A percentile compares a stretch with the other conserved stretches of the same genome.
phyloP scores from a whole-genome alignment of 2,329 filamentous ascomycete genomes.

The Thermoascus crustaceus region DNA sequence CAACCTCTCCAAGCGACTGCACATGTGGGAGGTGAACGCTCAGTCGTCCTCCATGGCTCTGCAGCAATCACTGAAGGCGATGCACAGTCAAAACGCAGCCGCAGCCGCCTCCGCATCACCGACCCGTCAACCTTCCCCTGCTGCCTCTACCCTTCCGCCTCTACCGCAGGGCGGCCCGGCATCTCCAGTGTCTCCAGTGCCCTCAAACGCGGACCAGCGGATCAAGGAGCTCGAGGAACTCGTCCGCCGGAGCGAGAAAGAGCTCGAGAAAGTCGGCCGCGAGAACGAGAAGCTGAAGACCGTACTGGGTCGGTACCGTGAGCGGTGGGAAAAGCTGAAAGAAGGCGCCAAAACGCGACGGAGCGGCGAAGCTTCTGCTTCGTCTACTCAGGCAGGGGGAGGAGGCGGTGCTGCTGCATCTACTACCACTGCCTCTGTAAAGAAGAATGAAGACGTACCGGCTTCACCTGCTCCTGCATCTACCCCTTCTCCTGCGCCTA shows the following conservation, averaged over 20 bases:
- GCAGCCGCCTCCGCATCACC: slow-evolving; percentile 21
- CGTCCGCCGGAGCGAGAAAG: slow-evolving; percentile 48
- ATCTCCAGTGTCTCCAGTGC: slow-evolving; percentile 17
- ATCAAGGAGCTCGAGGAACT: slow-evolving; percentile 62
- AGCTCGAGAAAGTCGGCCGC: slow-evolving; percentile 54
- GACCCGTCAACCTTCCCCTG: no score
- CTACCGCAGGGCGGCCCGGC: slow-evolving; percentile 12
- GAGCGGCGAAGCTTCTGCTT: slow-evolving; percentile 6
- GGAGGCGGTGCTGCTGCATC: no score
- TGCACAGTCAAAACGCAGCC: slow-evolving; percentile 32
- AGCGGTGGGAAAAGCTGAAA: slow-evolving; percentile 62
- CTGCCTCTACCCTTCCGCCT: no score
- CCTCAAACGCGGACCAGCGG: slow-evolving; percentile 36
- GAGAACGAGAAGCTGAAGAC: slow-evolving; percentile 54
- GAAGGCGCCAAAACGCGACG: slow-evolving; percentile 47
- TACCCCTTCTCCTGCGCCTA: no score
- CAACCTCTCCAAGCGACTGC: slow-evolving; percentile 76
- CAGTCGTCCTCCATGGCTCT: slow-evolving; percentile 81
- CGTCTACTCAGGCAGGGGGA: background rate
- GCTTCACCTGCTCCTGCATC: no score
- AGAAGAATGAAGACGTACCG: no score
- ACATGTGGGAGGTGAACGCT: slow-evolving; percentile 85
- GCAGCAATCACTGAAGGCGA: slow-evolving; percentile 63
- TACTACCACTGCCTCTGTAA: no score
- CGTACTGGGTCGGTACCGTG: slow-evolving; percentile 50